Evolutionary conservation across 306 rosid species (phyloP).

Genomic region (Dryas drummondii): DNA sequence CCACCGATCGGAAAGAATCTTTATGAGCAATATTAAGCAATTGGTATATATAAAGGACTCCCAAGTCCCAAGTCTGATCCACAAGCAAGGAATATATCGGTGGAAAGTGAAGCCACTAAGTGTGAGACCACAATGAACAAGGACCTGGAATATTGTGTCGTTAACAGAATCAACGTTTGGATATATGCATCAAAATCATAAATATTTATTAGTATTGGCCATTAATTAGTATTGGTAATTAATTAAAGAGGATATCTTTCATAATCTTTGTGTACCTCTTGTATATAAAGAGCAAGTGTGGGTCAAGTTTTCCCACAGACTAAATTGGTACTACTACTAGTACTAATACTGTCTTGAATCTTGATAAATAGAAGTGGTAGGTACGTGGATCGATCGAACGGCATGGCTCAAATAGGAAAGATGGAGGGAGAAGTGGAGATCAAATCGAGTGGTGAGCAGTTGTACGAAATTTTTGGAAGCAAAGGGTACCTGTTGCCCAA

Average conservation of each 20-base stretch:
- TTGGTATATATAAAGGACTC: no score
- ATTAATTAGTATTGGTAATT: no score
- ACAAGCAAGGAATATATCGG: background rate
- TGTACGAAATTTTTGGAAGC: slow-evolving; percentile 21
- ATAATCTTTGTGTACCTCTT: background rate
- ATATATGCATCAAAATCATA: background rate
- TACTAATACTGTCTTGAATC: no score
- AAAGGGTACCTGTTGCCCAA: slow-evolving; percentile 23
- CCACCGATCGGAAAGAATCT: no score
- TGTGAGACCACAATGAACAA: background rate
- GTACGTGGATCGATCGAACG: background rate
- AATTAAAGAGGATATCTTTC: no score
- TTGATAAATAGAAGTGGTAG: no score
- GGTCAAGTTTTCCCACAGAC: background rate
- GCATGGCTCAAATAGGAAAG: slow-evolving; percentile 29
- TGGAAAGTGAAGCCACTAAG: background rate
- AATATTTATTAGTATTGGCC: background rate
- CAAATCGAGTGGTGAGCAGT: slow-evolving; percentile 19
- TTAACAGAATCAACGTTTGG: background rate
- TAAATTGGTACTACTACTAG: background rate
- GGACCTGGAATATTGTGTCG: background rate
- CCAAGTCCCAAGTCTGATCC: background rate
- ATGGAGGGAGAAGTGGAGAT: slow-evolving; percentile 18
- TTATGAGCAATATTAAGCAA: no score
- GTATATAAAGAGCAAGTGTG: background rate